Conservation (phyloP, 192 early-diverging fungal species). For the Backusella morwellensis region DNA sequence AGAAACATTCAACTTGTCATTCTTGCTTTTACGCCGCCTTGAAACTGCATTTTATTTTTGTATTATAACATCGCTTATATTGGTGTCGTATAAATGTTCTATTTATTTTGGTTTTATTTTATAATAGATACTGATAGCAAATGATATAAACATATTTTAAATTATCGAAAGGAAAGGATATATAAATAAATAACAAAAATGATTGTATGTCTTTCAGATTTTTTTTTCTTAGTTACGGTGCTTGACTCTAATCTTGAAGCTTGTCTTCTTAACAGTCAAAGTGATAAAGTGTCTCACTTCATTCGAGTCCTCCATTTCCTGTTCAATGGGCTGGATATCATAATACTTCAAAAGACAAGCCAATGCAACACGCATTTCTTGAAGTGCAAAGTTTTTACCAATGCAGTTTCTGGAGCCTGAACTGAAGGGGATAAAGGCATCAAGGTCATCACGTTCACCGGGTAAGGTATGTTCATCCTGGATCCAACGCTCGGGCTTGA, state of each 20-base stretch:
- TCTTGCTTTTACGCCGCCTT: too few species aligned
- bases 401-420: conserved; percentile 50
- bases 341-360: conserved; percentile 43
- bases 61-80: too few species aligned
- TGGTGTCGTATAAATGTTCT: too few species aligned
- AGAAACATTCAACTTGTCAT: too few species aligned
- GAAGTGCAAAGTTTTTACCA: conserved; percentile 48
- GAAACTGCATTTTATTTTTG: too few species aligned
- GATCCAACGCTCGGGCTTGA: conserved; percentile 38
- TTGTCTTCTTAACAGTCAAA: conserved; percentile 14
- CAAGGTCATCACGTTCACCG: conserved; percentile 26
- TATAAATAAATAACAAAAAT: not conserved
- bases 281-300: conserved; percentile 32
- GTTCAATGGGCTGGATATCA: conserved; percentile 37
- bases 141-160: too few species aligned
- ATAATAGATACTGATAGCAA: too few species aligned
- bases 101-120: too few species aligned
- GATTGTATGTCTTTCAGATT: not conserved
- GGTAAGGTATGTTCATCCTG: not conserved
- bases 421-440: conserved; percentile 50
- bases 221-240: not conserved
- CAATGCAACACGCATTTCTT: conserved; percentile 51
- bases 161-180: not conserved
- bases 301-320: conserved; percentile 68
- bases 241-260: conserved; percentile 13